Base-by-base conservation (phyloP, 441 rosid species). In the Erodium texanum region DNA sequence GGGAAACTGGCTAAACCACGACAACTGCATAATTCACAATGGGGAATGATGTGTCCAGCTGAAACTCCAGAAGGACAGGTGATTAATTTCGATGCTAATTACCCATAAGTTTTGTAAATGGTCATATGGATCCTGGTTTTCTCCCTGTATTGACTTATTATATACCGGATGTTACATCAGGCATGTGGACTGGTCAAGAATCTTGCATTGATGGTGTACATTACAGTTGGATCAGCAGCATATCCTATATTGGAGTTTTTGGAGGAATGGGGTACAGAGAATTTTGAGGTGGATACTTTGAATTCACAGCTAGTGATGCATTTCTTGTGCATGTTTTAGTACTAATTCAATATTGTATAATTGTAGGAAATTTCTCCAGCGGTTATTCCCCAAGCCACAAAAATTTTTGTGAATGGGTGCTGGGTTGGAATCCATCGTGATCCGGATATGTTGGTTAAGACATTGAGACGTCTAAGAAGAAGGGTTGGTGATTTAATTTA, bases 21-120 rank as follows among this genome's bases (percentile, higher is more conserved):
- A 78, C 98, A 94, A 76, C 82, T 94, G 83, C 99, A 94, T 77
- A 94, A 94, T 81, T 89, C 99, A 65, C 99, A 94, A 70, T 94
- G 99, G 99, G 99, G 98, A 77, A 92, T 94, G 98, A 92, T 94
- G 98, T 94, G 99, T 78, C 99, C 99, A n/a, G 98, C 96, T 70
- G 99, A 92, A 80, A 94, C 98, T 72, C 99, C 99, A 65, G 97
- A 92, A 85, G 99, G 99, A 75, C 97, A 92, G 83, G 98, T 41
- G 38, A 34, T 7, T 34, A 34, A 5, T 34, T 34, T 34, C 38
- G 9, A 34, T 34, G 38, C 38, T 34, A 34, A 34, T 34, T 34
- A 34, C 38, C 38, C 38, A 7, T 34, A 34, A 10, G 38, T 34
- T 41, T 10, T 12, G 24, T 43, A 34, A 8, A 0, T n/a, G 58